phyloP scores from a whole-genome alignment of 495 filamentous ascomycete genomes.

The Cercophora newfieldiana region DNA sequence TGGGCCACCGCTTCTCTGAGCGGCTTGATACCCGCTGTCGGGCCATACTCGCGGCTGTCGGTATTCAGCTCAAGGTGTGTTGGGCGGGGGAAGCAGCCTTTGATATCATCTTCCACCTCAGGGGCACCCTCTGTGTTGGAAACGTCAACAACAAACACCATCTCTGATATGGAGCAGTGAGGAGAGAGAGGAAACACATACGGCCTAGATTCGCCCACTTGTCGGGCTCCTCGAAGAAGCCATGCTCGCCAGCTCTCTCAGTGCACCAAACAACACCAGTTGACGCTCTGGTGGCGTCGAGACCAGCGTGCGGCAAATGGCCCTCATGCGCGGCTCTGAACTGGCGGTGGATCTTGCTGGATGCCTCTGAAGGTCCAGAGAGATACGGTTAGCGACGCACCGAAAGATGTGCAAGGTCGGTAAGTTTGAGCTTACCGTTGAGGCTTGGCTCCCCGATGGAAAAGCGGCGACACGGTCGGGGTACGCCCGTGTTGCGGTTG shows the following conservation, averaged over 20 bases:
- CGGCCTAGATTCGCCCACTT: conserved; percentile 89
- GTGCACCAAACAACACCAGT: conserved; percentile 89
- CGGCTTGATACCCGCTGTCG: conserved; percentile 90
- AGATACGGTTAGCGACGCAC: not conserved
- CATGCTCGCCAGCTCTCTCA: conserved; percentile 75
- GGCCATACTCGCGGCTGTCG: conserved; percentile 83
- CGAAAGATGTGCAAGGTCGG: no score
- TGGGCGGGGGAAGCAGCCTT: conserved; percentile 85
- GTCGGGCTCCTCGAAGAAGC: conserved; percentile 77
- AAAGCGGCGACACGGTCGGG: conserved; percentile 49
- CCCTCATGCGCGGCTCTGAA: conserved; percentile 86
- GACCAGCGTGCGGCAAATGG: conserved; percentile 83
- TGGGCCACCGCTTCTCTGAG: conserved; percentile 86
- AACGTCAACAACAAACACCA: not conserved
- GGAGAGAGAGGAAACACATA: conserved; percentile 10
- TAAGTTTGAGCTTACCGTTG: conserved; percentile 51
- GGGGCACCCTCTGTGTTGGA: conserved; percentile 69
- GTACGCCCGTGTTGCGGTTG: conserved; percentile 57
- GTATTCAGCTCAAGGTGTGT: conserved; percentile 74
- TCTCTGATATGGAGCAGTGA: not conserved
- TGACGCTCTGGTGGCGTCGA: conserved; percentile 79
- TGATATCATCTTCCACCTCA: conserved; percentile 87
- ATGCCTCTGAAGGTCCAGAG: conserved; percentile 66
- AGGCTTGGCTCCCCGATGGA: conserved; percentile 51
- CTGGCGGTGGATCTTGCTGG: conserved; percentile 78